Evolutionary conservation across 768 basidiomycete genomes (phyloP).

Genomic region (Hirschioporus abietinus): DNA sequence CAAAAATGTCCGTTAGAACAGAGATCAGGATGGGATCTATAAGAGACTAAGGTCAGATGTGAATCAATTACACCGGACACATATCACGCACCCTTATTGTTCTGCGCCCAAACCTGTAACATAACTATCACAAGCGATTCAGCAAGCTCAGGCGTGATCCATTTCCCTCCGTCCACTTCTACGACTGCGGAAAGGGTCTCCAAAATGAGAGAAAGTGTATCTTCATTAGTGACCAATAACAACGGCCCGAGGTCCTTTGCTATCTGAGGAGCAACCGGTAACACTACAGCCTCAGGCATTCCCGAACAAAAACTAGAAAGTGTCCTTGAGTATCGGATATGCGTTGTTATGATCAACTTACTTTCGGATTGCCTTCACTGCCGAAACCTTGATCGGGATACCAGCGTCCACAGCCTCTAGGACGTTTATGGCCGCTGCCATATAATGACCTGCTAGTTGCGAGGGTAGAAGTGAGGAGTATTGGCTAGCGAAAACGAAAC

Average conservation of each 20-base stretch:
- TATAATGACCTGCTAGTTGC: slow-evolving; percentile 75
- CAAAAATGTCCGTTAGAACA: slow-evolving; percentile 76
- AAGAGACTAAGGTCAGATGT: slow-evolving; percentile 14
- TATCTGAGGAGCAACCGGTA: slow-evolving; percentile 66
- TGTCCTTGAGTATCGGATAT: slow-evolving; percentile 10
- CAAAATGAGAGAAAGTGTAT: slow-evolving; percentile 82
- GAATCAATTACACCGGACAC: slow-evolving; percentile 2
- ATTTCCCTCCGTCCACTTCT: slow-evolving; percentile 64
- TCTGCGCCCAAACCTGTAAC: slow-evolving; percentile 81
- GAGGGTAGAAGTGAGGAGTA: slow-evolving; percentile 70
- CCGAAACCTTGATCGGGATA: slow-evolving; percentile 90
- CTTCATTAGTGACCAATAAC: slow-evolving; percentile 72
- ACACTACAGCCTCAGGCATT: slow-evolving; percentile 53
- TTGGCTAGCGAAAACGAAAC: slow-evolving; percentile 91
- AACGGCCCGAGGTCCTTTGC: slow-evolving; percentile 82
- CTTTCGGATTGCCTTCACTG: slow-evolving; percentile 93
- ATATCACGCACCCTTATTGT: slow-evolving; percentile 63
- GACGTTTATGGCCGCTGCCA: slow-evolving; percentile 81
- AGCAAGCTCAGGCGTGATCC: slow-evolving; percentile 67
- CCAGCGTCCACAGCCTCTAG: slow-evolving; percentile 67
- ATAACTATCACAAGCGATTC: slow-evolving; percentile 58
- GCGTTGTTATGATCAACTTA: slow-evolving; percentile 30
- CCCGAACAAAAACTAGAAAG: slow-evolving; percentile 64
- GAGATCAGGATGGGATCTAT: slow-evolving; percentile 87
- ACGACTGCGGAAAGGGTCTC: slow-evolving; percentile 81